Conservation (phyloP, 768 basidiomycete species). For the Termitomyces bulborhizus region DNA sequence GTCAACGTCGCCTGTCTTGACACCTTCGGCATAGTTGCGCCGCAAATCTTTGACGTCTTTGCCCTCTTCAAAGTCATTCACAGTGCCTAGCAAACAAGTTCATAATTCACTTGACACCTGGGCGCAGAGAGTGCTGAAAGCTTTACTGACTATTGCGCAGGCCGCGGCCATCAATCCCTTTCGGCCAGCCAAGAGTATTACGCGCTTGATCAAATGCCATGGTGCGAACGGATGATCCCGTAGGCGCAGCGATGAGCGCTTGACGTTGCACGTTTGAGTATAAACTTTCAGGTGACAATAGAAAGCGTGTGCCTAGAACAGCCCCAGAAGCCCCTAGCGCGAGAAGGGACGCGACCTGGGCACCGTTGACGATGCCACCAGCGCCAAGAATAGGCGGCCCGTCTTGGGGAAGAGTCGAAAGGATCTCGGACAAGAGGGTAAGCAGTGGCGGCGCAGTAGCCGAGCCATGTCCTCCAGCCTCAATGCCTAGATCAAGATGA, state of each 20-base stretch:
- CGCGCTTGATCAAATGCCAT: conserved; percentile 60
- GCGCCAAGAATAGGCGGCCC: conserved; percentile 62
- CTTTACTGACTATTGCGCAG: conserved; percentile 41
- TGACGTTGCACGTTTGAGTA: conserved; percentile 50
- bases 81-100: conserved; percentile 31
- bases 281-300: conserved; percentile 59
- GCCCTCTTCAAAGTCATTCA: conserved; percentile 49
- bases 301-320: conserved; percentile 71
- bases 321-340: conserved; percentile 62
- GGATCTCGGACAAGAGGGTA: conserved; percentile 51
- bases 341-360: conserved; percentile 60
- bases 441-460: conserved; percentile 50
- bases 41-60: conserved; percentile 35
- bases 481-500: conserved; percentile 45
- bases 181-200: conserved; percentile 52
- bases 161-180: conserved; percentile 56
- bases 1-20: conserved; percentile 36
- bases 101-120: background rate
- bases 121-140: background rate
- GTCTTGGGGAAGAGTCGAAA: conserved; percentile 32
- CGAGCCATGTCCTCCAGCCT: conserved; percentile 76
- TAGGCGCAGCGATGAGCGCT: conserved; percentile 42
- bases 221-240: conserved; percentile 44
- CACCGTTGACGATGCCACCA: conserved; percentile 63
- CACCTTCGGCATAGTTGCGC: conserved; percentile 39